These are phyloP conservation scores for Yamadazyma tumulicola DNA, from an alignment of 805 yeast genomes.

Conservation along the genomic window DNA sequence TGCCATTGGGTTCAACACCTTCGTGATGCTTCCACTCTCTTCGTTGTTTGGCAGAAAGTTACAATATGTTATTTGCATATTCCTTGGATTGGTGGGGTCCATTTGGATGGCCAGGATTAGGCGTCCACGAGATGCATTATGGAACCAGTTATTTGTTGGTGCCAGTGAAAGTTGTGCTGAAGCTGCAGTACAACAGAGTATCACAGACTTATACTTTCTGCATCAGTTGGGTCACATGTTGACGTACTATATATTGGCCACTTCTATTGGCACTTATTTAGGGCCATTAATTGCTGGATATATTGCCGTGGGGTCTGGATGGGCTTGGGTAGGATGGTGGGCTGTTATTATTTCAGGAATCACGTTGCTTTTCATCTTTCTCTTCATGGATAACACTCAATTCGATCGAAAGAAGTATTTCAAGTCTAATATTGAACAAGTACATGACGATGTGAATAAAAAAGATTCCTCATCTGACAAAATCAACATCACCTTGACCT, in stretches of 20 bases:
- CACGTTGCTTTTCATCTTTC: slow-evolving; percentile 34
- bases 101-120: slow-evolving; percentile 40
- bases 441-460: slow-evolving; percentile 2
- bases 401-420: slow-evolving; percentile 33
- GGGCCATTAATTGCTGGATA: slow-evolving; percentile 63
- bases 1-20: slow-evolving; percentile 42
- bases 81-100: slow-evolving; percentile 40
- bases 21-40: slow-evolving; percentile 45
- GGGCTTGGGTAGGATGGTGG: slow-evolving; percentile 53
- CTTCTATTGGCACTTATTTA: slow-evolving; percentile 50
- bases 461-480: slow-evolving; percentile 6
- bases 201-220: slow-evolving; percentile 35
- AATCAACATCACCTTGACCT: slow-evolving; percentile 7
- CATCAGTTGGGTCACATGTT: slow-evolving; percentile 48
- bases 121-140: slow-evolving; percentile 37
- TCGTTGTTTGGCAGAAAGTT: slow-evolving; percentile 44
- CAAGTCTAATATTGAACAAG: slow-evolving; percentile 2
- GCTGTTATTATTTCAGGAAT: slow-evolving; percentile 44
- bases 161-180: slow-evolving; percentile 41
- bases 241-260: slow-evolving; percentile 52
- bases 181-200: slow-evolving; percentile 40
- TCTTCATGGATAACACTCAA: slow-evolving; percentile 55
- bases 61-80: slow-evolving; percentile 38
- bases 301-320: slow-evolving; percentile 46
- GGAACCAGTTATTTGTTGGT: slow-evolving; percentile 46